phyloP scores from a whole-genome alignment of 2,329 filamentous ascomycete species.

The Penicillium sp. region DNA sequence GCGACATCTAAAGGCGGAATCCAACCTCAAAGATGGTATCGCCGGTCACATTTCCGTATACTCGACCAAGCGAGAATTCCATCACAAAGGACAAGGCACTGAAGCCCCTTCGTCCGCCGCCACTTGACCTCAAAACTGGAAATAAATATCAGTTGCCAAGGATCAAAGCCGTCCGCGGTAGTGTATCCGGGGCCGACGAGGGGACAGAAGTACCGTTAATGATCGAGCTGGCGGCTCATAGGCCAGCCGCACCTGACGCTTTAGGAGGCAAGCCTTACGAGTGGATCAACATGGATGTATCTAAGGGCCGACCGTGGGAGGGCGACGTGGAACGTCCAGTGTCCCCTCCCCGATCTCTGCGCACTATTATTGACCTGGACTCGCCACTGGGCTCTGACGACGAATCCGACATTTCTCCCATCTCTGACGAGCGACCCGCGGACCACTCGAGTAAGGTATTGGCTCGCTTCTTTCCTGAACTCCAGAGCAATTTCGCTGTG shows the following conservation, averaged over 20 bases:
- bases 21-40: conserved; percentile 8
- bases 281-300: conserved; percentile 1
- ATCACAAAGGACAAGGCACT: conserved; percentile 1
- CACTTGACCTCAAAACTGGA: conserved; percentile 5
- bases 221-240: neutral
- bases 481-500: conserved; percentile 27
- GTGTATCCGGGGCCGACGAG: neutral
- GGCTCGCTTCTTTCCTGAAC: conserved; percentile 33
- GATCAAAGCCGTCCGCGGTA: conserved; percentile 5
- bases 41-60: neutral
- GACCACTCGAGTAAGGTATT: conserved; percentile 19
- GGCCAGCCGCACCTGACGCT: neutral
- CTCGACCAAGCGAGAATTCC: neutral
- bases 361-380: conserved; percentile 17
- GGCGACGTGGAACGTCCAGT: neutral
- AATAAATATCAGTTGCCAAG: neutral
- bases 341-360: conserved; percentile 12
- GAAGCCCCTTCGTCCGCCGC: conserved; percentile 5
- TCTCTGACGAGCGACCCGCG: conserved; percentile 19
- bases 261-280: neutral
- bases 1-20: neutral
- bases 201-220: conserved; percentile 1
- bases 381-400: conserved; percentile 13
- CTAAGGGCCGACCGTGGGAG: conserved; percentile 2
- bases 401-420: conserved; percentile 28